Evolutionary conservation across 257 asterid genomes (phyloP), one percentile per base, ranked within the genome.

Genomic region (Solanum bulbocastanum): DNA sequence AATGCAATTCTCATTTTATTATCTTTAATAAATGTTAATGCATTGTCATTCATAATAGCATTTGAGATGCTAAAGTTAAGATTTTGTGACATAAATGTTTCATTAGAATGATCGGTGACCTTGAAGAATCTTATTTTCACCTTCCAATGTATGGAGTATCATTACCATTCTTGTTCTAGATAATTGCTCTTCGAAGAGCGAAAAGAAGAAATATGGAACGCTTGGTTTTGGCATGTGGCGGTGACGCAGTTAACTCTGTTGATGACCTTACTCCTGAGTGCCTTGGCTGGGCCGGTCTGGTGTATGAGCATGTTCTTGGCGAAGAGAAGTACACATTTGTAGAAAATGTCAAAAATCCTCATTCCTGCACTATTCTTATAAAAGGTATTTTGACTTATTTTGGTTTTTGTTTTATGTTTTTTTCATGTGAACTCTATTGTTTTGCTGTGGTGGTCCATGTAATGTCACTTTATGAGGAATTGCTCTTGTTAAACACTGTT

Each of bases 241-340:
- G 99, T 82, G 99, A 97, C 75, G 98, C 98, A 75, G 97, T 97
- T 85, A 95, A 97, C 90, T 97, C 99, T 60, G 99, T 97, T 83
- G 99, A 97, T 91, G 99, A 96, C 91, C 86, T 97, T 39, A 94
- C 95, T 87, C 95, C 98, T 73, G 98, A 94, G 35, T 92, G 94
- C 91, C 99, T 97, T 91, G 99, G 99, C 87, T 97, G 99, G 99
- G 99, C 99, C 86, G 99, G 99, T 78, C 88, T 96, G 92, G 99
- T 97, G 69, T 96, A 96, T 72, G 99, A 97, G 93, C 99, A 97
- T 79, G 95, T 95, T 42, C 99, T 97, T 91, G 99, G 99, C 68
- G 99, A 97, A 90, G 98, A 95, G 88, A 97, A 95, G 90, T 97
- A 97, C 87, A 97, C 99, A 22, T 97, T 97, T 81, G 98, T 97